phyloP scores from a whole-genome alignment of 2,329 filamentous ascomycete genomes.

The Ascochyta viciae-villosae region DNA sequence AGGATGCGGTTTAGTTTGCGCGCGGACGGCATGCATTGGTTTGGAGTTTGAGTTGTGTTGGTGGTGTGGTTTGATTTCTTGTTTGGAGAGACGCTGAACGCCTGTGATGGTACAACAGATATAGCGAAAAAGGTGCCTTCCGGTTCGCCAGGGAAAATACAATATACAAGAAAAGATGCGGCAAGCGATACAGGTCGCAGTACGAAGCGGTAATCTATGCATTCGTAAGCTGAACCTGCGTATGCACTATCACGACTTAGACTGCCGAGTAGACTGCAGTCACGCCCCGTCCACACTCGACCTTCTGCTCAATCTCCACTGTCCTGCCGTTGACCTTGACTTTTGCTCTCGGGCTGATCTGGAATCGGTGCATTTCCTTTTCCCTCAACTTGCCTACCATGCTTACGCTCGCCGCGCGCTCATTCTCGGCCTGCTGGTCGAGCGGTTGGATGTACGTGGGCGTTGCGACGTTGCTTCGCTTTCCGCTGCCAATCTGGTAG shows the following conservation, averaged over 20 bases:
- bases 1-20: not conserved
- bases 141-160: not conserved
- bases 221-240: not conserved
- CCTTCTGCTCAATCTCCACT: conserved; percentile 81
- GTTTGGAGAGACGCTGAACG: conserved; percentile 7
- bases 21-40: not conserved
- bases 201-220: conserved; percentile 16
- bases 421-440: conserved; percentile 66
- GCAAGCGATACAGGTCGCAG: not conserved
- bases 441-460: conserved; percentile 82
- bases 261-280: conserved; percentile 80
- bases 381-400: conserved; percentile 59
- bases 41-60: too few species aligned
- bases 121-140: not conserved
- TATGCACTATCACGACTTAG: conserved; percentile 8
- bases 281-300: conserved; percentile 84
- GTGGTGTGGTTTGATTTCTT: not conserved
- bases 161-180: conserved; percentile 6
- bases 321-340: conserved; percentile 73
- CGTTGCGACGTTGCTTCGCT: conserved; percentile 77
- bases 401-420: conserved; percentile 29
- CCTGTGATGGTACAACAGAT: conserved; percentile 6
- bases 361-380: conserved; percentile 75
- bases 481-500: conserved; percentile 92
- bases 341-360: conserved; percentile 79